Evolutionary conservation across 1,284 basidiomycete genomes (phyloP), one percentile per base, ranked within the genome.

Genomic region (Rhizopogon hawkerae): DNA sequence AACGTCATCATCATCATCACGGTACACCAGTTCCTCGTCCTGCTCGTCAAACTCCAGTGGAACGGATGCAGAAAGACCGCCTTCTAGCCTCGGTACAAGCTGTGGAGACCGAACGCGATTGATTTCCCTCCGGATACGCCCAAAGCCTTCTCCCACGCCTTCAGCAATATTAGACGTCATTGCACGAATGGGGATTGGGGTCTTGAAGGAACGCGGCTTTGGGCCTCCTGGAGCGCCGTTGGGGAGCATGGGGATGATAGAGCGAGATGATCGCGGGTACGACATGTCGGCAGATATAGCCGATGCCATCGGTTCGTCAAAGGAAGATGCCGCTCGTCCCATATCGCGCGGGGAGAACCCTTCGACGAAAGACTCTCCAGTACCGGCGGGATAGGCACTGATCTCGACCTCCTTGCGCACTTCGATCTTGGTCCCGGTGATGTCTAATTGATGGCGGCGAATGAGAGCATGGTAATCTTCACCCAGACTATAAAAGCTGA

Each of bases 391-490:
- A 53, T 74, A 78, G 0, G 77, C 75, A 52, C 74, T 82, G 13
- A 83, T 76, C 58, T 85, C 79, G 6, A 92, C 83, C 51, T 85
- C 78, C 45, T 74, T 76, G 8, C 87, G 77, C 13, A 89, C 85
- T 9, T 83, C 78, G 45, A 92, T 76, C 68, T 78, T 81, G 24
- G 63, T 52, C 0, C 78, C 77, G 0, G 74, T 68, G 8, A 88
- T 72, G 51, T 83, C 81, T 46, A 89, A 69, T 46, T 81, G 78
- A 47, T 81, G 75, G 1, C 79, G 75, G 0, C 86, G 79, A 31
- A 91, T 74, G 8, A 89, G 78, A 0, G 85, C 81, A 56, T 87
- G 86, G 55, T 89, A 89, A 60, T 92, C 89, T 54, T 85, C 84
- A 1, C 80, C 77, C 0, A 91, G 73, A 1, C 79, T 74, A 57